Evolutionary conservation across 1,139 yeast genomes (phyloP), one percentile per base, ranked within the genome.

Genomic region (Suhomyces bokatorum): DNA sequence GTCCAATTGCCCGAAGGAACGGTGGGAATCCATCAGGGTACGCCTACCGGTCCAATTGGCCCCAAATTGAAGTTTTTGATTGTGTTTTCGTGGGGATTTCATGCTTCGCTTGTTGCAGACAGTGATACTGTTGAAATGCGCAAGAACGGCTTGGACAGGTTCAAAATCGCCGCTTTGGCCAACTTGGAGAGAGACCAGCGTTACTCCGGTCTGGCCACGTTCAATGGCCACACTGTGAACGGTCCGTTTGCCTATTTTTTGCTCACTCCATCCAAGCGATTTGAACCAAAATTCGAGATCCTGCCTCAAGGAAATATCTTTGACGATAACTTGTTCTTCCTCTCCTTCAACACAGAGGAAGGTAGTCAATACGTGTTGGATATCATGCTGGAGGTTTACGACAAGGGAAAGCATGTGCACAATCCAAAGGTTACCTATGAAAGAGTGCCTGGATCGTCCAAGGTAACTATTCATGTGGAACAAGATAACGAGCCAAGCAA

Each of bases 51-150:
- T 1, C 53, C 52, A 2, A 49, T 64, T 4, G 46, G 51, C 3
- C 47, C 56, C 0, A 59, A 73, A 1, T 60, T 76, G 32, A 56
- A 61, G 39, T 85, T 87, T 49, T 56, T 83, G 27, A 88, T 87
- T 2, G 95, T 89, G 2, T 70, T 82, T 0, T 87, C 96, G 0
- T 84, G 96, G 89, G 95, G 84, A 1, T 79, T 88, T 52, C 97
- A 90, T 63, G 91, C 97, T 1, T 78, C 91, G 3, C 64, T 90
- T 43, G 93, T 90, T 2, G 93, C 93, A 20, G 88, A 79, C 58
- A 82, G 87, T 45, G 95, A 88, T 53, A 74, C 83, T 1, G 82
- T 85, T 0, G 86, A 84, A 54, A 66, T 85, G 58, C 70, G 90
- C 32, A 70, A 73, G 43, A 70, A 75, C 49, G 97, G 96, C 0